These are phyloP conservation scores for Mycena capillaripes DNA, from an alignment of 768 basidiomycete genomes.

Conservation along the genomic window DNA sequence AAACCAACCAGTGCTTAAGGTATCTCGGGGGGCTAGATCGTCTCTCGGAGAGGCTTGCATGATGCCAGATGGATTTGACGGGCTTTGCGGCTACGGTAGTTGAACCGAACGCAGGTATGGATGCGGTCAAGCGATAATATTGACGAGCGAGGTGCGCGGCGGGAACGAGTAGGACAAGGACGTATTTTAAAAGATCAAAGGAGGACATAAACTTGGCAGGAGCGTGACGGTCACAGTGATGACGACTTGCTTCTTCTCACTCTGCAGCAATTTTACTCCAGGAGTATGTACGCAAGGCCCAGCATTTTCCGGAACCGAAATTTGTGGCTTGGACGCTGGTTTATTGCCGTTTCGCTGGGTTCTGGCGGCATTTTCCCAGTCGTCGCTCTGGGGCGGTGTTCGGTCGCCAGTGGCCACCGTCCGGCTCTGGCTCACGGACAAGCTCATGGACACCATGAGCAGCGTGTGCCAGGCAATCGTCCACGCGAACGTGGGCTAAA, in stretches of 20 bases:
- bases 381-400: too few species aligned
- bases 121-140: not conserved
- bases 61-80: slow-evolving; percentile 79
- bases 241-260: not conserved
- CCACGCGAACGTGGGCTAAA: not conserved
- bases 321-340: too few species aligned
- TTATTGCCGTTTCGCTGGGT: too few species aligned
- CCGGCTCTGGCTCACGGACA: not conserved
- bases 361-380: too few species aligned
- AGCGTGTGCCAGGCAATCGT: not conserved
- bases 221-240: not conserved
- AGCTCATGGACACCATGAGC: not conserved
- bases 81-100: not conserved
- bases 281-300: too few species aligned
- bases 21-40: slow-evolving; percentile 74
- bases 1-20: too few species aligned
- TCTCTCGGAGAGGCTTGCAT: slow-evolving; percentile 68
- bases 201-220: too few species aligned
- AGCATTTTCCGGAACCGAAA: too few species aligned
- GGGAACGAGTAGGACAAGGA: slow-evolving; percentile 19
- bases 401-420: not conserved
- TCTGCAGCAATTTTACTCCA: too few species aligned
- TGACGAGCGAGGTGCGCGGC: slow-evolving; percentile 15
- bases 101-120: not conserved
- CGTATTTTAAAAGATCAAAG: slow-evolving; percentile 13